Conservation (phyloP, 495 filamentous ascomycete genomes). For the Baudoinia panamericana region DNA sequence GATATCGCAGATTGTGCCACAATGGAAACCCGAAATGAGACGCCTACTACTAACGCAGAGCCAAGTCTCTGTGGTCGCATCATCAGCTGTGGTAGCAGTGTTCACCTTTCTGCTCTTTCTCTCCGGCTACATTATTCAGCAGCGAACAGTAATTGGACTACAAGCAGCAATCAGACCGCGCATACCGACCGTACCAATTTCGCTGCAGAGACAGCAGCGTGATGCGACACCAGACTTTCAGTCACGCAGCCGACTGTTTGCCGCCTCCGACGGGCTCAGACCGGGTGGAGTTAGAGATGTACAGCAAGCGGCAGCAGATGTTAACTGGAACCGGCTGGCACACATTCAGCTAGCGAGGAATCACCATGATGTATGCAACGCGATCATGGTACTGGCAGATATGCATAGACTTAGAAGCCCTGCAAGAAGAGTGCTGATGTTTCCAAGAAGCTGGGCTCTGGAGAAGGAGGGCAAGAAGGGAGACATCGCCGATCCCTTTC, state of each 20-base stretch:
- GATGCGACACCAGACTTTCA: background rate
- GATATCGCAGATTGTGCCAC: no score
- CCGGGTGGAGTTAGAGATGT: slow-evolving; percentile 26
- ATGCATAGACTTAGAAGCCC: slow-evolving; percentile 32
- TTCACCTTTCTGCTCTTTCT: slow-evolving; percentile 56
- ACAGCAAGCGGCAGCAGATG: slow-evolving; percentile 3
- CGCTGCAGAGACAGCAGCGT: slow-evolving; percentile 5
- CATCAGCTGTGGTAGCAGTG: slow-evolving; percentile 33
- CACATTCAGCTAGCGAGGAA: slow-evolving; percentile 34
- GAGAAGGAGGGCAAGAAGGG: slow-evolving; percentile 17
- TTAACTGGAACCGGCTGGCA: slow-evolving; percentile 31
- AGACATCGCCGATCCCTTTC: slow-evolving; percentile 21
- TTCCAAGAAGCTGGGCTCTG: slow-evolving; percentile 33
- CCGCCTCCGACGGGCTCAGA: slow-evolving; percentile 14
- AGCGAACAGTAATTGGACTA: slow-evolving; percentile 51
- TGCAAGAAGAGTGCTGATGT: slow-evolving; percentile 33
- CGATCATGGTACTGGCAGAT: slow-evolving; percentile 36
- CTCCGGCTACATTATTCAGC: slow-evolving; percentile 58
- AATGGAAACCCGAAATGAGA: slow-evolving; percentile 8
- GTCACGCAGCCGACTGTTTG: slow-evolving; percentile 31
- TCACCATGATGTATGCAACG: slow-evolving; percentile 34
- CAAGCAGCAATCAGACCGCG: slow-evolving; percentile 44
- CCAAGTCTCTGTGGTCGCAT: slow-evolving; percentile 32
- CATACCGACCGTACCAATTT: slow-evolving; percentile 22
- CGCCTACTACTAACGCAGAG: slow-evolving; percentile 29